These are phyloP conservation scores for Hypoxylon sp. DNA, from an alignment of 2,329 filamentous ascomycete species.

Conservation along the genomic window DNA sequence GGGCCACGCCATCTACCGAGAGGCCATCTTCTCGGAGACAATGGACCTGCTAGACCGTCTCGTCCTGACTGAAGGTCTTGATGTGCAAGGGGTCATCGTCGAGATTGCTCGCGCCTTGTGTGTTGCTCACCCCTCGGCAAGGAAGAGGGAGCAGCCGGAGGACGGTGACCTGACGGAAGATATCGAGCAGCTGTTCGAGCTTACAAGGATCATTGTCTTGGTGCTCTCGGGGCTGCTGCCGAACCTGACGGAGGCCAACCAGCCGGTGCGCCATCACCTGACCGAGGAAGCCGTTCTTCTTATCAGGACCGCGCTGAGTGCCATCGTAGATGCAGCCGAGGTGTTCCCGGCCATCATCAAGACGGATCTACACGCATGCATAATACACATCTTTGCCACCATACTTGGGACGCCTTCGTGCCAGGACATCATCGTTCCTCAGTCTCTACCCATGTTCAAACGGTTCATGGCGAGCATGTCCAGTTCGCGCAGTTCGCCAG, in stretches of 20 bases:
- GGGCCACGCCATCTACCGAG: slow-evolving; percentile 94
- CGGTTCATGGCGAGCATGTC: slow-evolving; percentile 84
- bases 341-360: slow-evolving; percentile 97
- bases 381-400: slow-evolving; percentile 94
- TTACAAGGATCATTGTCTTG: slow-evolving; percentile 94
- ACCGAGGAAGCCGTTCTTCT: slow-evolving; percentile 87
- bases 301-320: slow-evolving; percentile 80
- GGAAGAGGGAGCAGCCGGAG: slow-evolving; percentile 68
- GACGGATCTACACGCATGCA: slow-evolving; percentile 93
- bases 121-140: slow-evolving; percentile 88
- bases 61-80: slow-evolving; percentile 86
- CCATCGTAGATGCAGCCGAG: slow-evolving; percentile 91
- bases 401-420: slow-evolving; percentile 88
- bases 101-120: slow-evolving; percentile 92
- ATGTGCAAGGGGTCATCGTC: slow-evolving; percentile 91
- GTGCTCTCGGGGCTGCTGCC: slow-evolving; percentile 89
- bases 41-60: slow-evolving; percentile 95
- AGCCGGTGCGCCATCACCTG: slow-evolving; percentile 75
- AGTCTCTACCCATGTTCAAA: slow-evolving; percentile 89
- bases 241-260: slow-evolving; percentile 74
- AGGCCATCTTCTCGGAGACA: slow-evolving; percentile 94
- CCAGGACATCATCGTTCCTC: slow-evolving; percentile 87
- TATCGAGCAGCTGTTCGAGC: slow-evolving; percentile 96
- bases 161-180: slow-evolving; percentile 90
- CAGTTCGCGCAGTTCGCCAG: slow-evolving; percentile 49